Evolutionary conservation across 805 yeast genomes (phyloP), one percentile per base, ranked within the genome.

Genomic region (Starmerella cellae): DNA sequence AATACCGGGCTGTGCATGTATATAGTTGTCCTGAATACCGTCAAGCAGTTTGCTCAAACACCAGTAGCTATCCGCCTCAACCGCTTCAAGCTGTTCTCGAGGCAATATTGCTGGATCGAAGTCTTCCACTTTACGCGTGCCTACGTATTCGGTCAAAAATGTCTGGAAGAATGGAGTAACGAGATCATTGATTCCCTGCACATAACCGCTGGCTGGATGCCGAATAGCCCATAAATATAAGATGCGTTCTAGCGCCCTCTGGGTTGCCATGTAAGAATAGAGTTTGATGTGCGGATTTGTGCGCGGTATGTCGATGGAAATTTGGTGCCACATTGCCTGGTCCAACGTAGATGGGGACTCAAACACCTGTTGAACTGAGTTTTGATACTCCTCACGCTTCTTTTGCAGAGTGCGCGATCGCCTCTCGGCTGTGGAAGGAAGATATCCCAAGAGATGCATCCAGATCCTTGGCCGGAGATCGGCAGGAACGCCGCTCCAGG

Each of bases 1-100:
- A 39, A 91, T 91, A 2, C 98, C 98, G 0, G 98, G 98, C 60
- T 91, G 98, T 28, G 95, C 95, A 62, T 88, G 97, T 42, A 91
- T 88, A 61, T 87, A 91, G 57, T 87, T 91, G 60, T 91, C 98
- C 51, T 93, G 95, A 48, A 91, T 91, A 18, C 93, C 93, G 56
- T 91, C 98, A 38, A 91, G 67, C 21, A 91, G 67, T 55, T 88
- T 78, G 3, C 95, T 80, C 44, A 91, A 65, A 60, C 97, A 91
- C 98, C 98, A 91, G 64, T 82, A 91, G 2, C 95, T 79, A 62
- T 91, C 98, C 2, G 96, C 96, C 58, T 91, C 98, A 17, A 88
- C 75, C 14, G 74, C 74, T 38, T 74, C 70, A 34, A 79, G 60
- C 16, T 79, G 76, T 35, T 76, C 74, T 22, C 65, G 59, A 1